Evolutionary conservation across 1,284 basidiomycete species (phyloP).

Genomic region (Schizophyllum amplum): DNA sequence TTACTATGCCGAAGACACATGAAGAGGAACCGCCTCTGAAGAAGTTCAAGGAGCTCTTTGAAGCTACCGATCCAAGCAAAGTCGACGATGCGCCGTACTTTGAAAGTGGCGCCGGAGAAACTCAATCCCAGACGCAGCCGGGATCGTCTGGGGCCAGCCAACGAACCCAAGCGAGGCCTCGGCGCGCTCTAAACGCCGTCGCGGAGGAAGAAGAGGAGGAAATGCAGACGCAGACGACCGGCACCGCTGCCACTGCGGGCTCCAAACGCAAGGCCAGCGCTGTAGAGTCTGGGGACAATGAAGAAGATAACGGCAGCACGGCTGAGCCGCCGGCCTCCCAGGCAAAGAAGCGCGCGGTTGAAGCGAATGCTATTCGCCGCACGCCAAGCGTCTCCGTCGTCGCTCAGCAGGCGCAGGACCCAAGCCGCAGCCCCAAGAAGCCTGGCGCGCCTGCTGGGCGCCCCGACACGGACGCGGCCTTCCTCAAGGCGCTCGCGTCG

Average conservation of each 20-base stretch:
- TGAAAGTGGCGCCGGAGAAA: constrained; percentile 16
- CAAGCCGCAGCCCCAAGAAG: constrained; percentile 10
- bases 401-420: not conserved
- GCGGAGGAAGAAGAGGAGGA: constrained; percentile 51
- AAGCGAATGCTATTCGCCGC: constrained; percentile 3
- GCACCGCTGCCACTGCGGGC: constrained; percentile 12
- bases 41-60: constrained; percentile 64
- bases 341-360: constrained; percentile 12
- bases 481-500: constrained; percentile 67
- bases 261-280: constrained; percentile 30
- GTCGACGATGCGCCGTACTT: constrained; percentile 19
- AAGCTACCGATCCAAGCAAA: constrained; percentile 50
- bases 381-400: constrained; percentile 5
- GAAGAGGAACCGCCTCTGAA: constrained; percentile 49
- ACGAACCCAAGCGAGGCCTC: constrained; percentile 5
- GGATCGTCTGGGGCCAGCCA: constrained; percentile 22
- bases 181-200: constrained; percentile 28
- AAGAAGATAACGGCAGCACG: constrained; percentile 25
- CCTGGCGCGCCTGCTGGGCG: constrained; percentile 36
- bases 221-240: constrained; percentile 1
- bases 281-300: constrained; percentile 30
- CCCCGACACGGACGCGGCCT: constrained; percentile 59
- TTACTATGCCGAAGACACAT: constrained; percentile 12
- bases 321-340: constrained; percentile 14
- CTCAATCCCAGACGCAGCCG: constrained; percentile 29